A percentile compares a stretch with the other conserved stretches of the same genome.
Conservation (phyloP, 495 filamentous ascomycete species). For the Platismatia glauca region DNA sequence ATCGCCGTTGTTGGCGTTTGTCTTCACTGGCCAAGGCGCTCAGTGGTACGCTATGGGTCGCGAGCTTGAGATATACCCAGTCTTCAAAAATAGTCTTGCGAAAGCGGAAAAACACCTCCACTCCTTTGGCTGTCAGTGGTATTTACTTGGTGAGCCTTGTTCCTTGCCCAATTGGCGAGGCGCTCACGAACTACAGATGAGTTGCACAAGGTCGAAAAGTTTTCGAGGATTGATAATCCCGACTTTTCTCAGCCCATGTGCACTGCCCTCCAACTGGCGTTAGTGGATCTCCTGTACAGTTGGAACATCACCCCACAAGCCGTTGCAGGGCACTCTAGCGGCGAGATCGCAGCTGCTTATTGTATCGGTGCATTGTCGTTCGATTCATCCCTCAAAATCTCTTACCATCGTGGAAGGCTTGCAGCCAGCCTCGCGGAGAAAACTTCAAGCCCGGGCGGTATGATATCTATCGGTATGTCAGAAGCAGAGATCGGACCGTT, state of each 20-base stretch:
- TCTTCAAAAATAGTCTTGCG: background rate
- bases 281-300: conserved; percentile 30
- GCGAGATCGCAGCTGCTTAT: conserved; percentile 38
- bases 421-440: background rate
- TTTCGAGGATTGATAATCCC: conserved; percentile 6
- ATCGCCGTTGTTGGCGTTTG: no score
- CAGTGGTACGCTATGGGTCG: conserved; percentile 35
- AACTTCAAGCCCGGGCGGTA: background rate
- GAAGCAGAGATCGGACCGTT: no score
- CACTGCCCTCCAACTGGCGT: conserved; percentile 32
- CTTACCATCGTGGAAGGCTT: conserved; percentile 30
- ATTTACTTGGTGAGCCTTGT: background rate
- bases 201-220: no score
- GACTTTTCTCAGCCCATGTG: conserved; percentile 30
- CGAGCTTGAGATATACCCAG: background rate
- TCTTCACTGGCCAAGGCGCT: conserved; percentile 43
- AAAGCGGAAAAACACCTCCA: background rate
- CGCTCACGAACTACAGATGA: conserved; percentile 29
- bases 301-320: conserved; percentile 31
- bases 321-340: conserved; percentile 33
- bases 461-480: conserved; percentile 13
- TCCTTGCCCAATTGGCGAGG: no score
- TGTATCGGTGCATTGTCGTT: conserved; percentile 23
- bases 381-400: conserved; percentile 14
- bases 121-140: background rate